A percentile compares a stretch with the other conserved stretches of the same genome.
These are phyloP conservation scores for Russula olivacea DNA, from an alignment of 768 basidiomycete genomes.

Conservation along the genomic window DNA sequence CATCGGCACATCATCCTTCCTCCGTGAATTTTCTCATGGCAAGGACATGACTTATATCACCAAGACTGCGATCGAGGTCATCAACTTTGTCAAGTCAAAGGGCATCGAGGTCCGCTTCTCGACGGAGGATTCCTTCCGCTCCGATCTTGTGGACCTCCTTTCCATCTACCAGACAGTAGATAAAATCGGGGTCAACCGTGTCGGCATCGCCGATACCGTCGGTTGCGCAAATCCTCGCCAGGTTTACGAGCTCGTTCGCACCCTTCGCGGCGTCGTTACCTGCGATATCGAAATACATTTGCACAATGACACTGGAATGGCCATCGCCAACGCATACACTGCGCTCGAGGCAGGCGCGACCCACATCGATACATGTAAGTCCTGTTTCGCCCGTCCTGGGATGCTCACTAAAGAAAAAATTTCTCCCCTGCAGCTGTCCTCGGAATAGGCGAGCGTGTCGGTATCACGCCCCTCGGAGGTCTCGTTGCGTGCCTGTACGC, in stretches of 20 bases:
- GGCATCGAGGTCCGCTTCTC: constrained; percentile 99
- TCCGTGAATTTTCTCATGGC: constrained; percentile 98
- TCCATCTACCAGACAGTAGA: constrained; percentile 99
- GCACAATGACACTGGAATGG: constrained; percentile 98
- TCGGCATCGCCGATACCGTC: constrained; percentile 98
- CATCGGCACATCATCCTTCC: constrained; percentile 98
- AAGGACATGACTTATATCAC: constrained; percentile 99
- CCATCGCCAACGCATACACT: constrained; percentile 97
- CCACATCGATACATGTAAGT: constrained; percentile 93
- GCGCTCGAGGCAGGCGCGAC: constrained; percentile 98
- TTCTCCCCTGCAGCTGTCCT: constrained; percentile 61
- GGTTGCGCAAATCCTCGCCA: constrained; percentile 98
- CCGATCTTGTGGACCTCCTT: constrained; percentile 95
- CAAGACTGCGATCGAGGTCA: constrained; percentile 97
- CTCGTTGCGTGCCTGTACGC: constrained; percentile 95
- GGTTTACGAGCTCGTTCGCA: constrained; percentile 96
- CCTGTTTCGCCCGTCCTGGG: neutral
- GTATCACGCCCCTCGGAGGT: constrained; percentile 96
- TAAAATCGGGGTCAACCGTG: constrained; percentile 98
- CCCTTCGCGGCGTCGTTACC: constrained; percentile 89
- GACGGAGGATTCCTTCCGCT: constrained; percentile 99
- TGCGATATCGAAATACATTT: constrained; percentile 99
- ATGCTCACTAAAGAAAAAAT: constrained; percentile 2
- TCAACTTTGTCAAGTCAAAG: constrained; percentile 99
- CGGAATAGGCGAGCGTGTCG: constrained; percentile 98